phyloP scores from a whole-genome alignment of 2,329 filamentous ascomycete genomes.

The Aspergillus puulaauensis region DNA sequence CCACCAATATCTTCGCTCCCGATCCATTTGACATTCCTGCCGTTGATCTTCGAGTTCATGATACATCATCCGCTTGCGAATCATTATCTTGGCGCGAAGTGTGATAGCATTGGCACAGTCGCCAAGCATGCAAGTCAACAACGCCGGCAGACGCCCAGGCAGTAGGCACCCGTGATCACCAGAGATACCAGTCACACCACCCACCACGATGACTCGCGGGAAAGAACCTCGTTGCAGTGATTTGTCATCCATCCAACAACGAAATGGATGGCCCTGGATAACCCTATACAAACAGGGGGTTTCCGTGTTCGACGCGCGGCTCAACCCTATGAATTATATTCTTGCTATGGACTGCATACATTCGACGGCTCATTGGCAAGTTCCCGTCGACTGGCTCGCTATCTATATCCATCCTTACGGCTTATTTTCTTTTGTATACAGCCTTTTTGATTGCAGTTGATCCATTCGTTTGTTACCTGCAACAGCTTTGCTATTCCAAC shows the following conservation, averaged over 20 bases:
- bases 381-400: too few relatives aligned
- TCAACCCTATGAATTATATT: constrained; percentile 10
- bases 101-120: constrained; percentile 20
- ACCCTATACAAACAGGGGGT: constrained; percentile 26
- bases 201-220: neutral
- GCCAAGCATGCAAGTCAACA: constrained; percentile 19
- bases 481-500: neutral
- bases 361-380: neutral
- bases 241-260: constrained; percentile 20
- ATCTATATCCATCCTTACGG: too few relatives aligned
- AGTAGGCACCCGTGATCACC: neutral
- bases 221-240: neutral
- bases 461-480: neutral
- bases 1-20: constrained; percentile 16
- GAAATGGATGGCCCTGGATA: constrained; percentile 68
- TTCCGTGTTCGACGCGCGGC: constrained; percentile 26
- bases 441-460: neutral
- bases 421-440: neutral
- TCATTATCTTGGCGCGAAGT: constrained; percentile 23
- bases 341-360: neutral
- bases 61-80: constrained; percentile 8
- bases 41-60: neutral
- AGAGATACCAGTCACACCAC: neutral
- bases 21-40: constrained; percentile 14
- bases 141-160: neutral